These are phyloP conservation scores for Melaleuca quinquenervia DNA, from an alignment of 345 rosid species.

Conservation along the genomic window DNA sequence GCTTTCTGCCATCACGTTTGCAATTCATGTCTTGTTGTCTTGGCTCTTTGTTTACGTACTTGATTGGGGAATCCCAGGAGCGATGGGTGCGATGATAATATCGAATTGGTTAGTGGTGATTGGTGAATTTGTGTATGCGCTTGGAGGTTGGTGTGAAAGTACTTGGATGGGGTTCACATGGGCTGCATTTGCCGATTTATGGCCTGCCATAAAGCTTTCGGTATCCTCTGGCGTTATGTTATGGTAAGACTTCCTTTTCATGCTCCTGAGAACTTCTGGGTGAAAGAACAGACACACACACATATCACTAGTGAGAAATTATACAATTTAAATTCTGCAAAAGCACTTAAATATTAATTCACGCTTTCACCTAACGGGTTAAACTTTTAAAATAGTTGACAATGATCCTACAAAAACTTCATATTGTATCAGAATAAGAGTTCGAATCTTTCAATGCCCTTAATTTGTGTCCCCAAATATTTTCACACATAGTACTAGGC, in stretches of 20 bases:
- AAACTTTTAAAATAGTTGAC: no score
- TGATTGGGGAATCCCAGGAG: conserved; percentile 13
- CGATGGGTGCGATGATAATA: conserved; percentile 19
- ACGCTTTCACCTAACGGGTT: no score
- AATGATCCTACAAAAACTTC: no score
- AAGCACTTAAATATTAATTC: no score
- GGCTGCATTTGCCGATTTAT: conserved; percentile 12
- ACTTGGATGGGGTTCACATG: conserved; percentile 19
- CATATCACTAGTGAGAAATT: not conserved
- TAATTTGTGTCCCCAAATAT: no score
- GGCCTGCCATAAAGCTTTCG: conserved; percentile 16
- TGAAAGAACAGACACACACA: not conserved
- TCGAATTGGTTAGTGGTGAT: conserved; percentile 11
- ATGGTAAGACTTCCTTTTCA: conserved; percentile 2
- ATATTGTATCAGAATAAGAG: no score
- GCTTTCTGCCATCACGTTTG: not conserved
- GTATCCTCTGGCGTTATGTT: conserved; percentile 23
- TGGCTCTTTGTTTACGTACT: conserved; percentile 14
- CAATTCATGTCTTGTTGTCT: conserved; percentile 1
- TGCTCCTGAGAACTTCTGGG: not conserved
- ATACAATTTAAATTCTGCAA: not conserved
- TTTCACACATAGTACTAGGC: no score
- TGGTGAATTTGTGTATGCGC: conserved; percentile 14
- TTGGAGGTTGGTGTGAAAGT: conserved; percentile 22
- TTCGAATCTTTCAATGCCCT: no score